Conservation (phyloP, 2,329 filamentous ascomycete species). For the Hypoxylon sp. region DNA sequence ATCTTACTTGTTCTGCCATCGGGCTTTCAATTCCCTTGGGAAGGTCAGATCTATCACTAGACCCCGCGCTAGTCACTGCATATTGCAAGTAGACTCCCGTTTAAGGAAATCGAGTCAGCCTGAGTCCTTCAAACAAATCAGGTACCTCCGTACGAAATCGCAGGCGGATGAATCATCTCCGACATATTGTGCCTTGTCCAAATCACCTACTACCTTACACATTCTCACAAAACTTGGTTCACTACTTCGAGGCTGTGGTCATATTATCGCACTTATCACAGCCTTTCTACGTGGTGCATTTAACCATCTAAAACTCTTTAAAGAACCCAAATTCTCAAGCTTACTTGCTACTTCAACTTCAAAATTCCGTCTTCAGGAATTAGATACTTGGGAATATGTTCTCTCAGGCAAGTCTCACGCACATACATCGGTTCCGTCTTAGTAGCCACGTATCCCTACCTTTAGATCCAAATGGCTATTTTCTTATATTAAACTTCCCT, state of each 20-base stretch:
- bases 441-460: background rate
- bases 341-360: constrained; percentile 17
- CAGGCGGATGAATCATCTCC: constrained; percentile 12
- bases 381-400: constrained; percentile 39
- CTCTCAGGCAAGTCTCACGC: constrained; percentile 41
- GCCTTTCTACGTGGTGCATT: constrained; percentile 10
- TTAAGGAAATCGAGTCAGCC: constrained; percentile 29
- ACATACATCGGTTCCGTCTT: constrained; percentile 4
- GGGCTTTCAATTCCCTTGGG: constrained; percentile 6
- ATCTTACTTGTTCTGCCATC: constrained; percentile 19
- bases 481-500: background rate
- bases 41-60: constrained; percentile 11
- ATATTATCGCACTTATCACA: constrained; percentile 10
- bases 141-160: constrained; percentile 21
- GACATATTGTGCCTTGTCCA: constrained; percentile 27
- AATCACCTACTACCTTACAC: constrained; percentile 12
- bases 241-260: constrained; percentile 22
- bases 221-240: constrained; percentile 12
- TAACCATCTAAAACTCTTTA: constrained; percentile 10
- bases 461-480: background rate
- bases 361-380: constrained; percentile 6
- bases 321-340: background rate
- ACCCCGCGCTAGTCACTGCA: constrained; percentile 17
- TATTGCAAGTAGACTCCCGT: constrained; percentile 25
- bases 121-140: constrained; percentile 17